Conservation (phyloP, 139 green algal genomes). For the Diplosphaera chodatii region DNA sequence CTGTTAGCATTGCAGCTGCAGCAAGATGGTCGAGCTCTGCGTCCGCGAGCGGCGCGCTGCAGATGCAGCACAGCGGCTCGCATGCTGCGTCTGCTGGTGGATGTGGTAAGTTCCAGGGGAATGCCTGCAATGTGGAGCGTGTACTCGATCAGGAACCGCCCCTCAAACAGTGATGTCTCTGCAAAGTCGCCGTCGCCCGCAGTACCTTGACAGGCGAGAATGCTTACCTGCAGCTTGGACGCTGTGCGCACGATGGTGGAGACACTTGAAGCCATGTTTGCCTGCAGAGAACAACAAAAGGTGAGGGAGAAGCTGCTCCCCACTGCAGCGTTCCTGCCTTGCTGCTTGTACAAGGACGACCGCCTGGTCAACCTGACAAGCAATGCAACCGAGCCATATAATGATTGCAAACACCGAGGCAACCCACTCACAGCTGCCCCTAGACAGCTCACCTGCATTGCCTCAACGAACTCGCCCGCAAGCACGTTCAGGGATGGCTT, state of each 20-base stretch:
- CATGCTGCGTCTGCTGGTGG: conserved; percentile 5
- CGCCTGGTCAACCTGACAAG: no score
- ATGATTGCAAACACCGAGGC: no score
- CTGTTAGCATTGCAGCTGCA: no score
- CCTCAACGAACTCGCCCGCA: conserved; percentile 38
- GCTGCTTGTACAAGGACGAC: no score
- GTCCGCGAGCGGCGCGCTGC: conserved; percentile 4
- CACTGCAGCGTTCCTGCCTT: no score
- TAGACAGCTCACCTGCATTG: conserved; percentile 35
- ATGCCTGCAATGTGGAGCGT: conserved; percentile 10
- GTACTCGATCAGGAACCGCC: no score
- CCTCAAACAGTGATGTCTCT: no score
- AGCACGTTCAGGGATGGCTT: conserved; percentile 44
- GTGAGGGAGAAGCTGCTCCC: no score
- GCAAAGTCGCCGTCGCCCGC: no score
- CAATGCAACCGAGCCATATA: no score
- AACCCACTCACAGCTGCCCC: no score
- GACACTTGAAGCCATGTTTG: conserved; percentile 43
- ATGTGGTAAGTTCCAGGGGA: conserved; percentile 32
- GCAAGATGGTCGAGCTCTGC: not conserved
- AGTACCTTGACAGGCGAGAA: no score
- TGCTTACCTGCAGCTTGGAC: conserved; percentile 29
- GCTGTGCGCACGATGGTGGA: conserved; percentile 49
- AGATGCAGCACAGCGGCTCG: conserved; percentile 9
- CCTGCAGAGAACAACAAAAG: conserved; percentile 28